Percentiles rank a stretch among this genome's conserved stretches.
Evolutionary conservation across 192 early-diverging fungal species (phyloP).

Genomic region (Coemansia sp.): DNA sequence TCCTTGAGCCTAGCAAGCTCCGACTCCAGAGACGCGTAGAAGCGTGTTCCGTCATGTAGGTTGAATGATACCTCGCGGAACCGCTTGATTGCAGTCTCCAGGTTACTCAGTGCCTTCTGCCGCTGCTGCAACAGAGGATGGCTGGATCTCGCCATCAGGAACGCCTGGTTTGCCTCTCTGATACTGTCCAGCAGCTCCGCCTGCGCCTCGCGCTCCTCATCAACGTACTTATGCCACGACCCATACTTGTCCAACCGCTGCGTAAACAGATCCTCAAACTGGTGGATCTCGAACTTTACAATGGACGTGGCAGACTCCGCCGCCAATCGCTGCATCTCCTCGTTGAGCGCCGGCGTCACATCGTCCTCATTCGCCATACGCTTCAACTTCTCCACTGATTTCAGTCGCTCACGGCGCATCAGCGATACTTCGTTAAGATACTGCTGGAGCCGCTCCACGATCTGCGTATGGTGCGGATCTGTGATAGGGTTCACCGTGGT

Average conservation of each 20-base stretch:
- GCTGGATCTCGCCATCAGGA: conserved; percentile 62
- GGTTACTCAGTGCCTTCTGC: conserved; percentile 73
- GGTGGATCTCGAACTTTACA: conserved; percentile 70
- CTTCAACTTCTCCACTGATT: conserved; percentile 67
- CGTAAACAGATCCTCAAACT: conserved; percentile 75
- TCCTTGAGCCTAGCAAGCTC: conserved; percentile 62
- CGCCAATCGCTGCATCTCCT: conserved; percentile 65
- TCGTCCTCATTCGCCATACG: conserved; percentile 72
- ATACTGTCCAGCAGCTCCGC: conserved; percentile 61
- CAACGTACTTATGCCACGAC: conserved; percentile 58
- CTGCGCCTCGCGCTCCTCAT: conserved; percentile 64
- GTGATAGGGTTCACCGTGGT: conserved; percentile 59
- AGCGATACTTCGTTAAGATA: conserved; percentile 58
- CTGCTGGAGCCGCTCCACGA: conserved; percentile 61
- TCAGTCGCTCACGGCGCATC: conserved; percentile 60
- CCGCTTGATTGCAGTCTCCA: conserved; percentile 73
- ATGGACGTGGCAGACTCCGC: conserved; percentile 37
- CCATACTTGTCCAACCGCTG: conserved; percentile 73
- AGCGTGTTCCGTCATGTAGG: conserved; percentile 72
- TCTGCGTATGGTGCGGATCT: conserved; percentile 63
- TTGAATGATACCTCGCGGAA: conserved; percentile 75
- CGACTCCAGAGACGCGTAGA: conserved; percentile 68
- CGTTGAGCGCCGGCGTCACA: conserved; percentile 67
- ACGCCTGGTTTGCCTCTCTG: conserved; percentile 64
- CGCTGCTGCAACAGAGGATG: conserved; percentile 63